phyloP scores from a whole-genome alignment of 2,329 filamentous ascomycete species.

The Phaeoacremonium minimum region DNA sequence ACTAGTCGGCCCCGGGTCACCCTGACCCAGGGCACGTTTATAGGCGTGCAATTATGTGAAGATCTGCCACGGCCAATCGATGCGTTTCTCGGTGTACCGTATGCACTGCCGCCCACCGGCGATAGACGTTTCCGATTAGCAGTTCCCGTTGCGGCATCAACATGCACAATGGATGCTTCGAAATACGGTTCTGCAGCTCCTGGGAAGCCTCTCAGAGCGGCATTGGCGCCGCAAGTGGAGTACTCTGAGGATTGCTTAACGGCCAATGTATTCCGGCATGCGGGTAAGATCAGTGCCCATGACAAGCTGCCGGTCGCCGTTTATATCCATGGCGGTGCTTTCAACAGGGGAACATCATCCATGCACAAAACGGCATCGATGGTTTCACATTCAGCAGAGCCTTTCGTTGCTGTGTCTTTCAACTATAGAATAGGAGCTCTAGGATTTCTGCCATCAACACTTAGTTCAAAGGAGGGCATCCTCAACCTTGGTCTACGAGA shows the following conservation, averaged over 20 bases:
- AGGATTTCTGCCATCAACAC: conserved; percentile 53
- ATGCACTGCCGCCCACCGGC: conserved; percentile 39
- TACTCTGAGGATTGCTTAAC: conserved; percentile 20
- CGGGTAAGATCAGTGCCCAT: background rate
- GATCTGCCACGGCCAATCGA: conserved; percentile 18
- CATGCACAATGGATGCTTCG: conserved; percentile 17
- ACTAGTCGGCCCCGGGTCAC: conserved; percentile 8
- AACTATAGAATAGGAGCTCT: conserved; percentile 52
- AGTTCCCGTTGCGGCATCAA: conserved; percentile 17
- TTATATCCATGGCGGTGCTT: conserved; percentile 42
- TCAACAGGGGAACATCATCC: conserved; percentile 32
- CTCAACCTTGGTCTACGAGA: conserved; percentile 55
- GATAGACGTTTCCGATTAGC: conserved; percentile 39
- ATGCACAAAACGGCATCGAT: conserved; percentile 45
- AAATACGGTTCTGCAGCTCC: conserved; percentile 16
- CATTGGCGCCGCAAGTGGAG: conserved; percentile 10
- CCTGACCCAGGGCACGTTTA: conserved; percentile 11
- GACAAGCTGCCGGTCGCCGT: conserved; percentile 26
- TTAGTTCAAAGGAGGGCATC: conserved; percentile 45
- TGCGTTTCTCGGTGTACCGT: conserved; percentile 43
- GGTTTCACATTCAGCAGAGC: conserved; percentile 38
- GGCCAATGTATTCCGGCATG: conserved; percentile 18
- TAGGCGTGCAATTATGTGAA: background rate
- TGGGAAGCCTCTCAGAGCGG: conserved; percentile 6
- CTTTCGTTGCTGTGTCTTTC: conserved; percentile 43